A percentile compares a stretch with the other conserved stretches of the same genome.
phyloP scores from a whole-genome alignment of 1,139 yeast genomes.

The Protomyces pachydermus region DNA sequence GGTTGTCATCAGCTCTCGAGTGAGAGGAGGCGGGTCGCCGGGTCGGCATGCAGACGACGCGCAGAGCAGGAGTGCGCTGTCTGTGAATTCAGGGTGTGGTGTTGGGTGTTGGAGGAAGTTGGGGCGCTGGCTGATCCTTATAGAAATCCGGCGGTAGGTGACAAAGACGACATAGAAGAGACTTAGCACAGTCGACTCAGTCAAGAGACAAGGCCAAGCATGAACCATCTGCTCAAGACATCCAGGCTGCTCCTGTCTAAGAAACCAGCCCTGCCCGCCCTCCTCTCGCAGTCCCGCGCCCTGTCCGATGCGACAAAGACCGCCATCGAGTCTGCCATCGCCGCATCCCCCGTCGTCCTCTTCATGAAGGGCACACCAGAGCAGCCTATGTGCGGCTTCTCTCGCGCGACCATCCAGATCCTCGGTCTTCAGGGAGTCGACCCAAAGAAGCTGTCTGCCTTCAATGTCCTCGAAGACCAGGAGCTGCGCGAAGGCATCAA shows the following conservation, averaged over 20 bases:
- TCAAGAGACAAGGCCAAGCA: background rate
- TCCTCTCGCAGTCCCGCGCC: slow-evolving; percentile 9
- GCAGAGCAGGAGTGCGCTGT: no score
- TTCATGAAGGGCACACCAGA: slow-evolving; percentile 98
- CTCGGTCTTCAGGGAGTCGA: slow-evolving; percentile 97
- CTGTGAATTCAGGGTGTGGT: no score
- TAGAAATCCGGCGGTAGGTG: no score
- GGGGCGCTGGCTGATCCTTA: no score
- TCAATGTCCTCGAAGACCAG: slow-evolving; percentile 89
- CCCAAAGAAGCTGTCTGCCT: slow-evolving; percentile 93
- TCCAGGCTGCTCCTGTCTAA: background rate
- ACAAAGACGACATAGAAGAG: no score
- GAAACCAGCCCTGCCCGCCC: slow-evolving; percentile 4
- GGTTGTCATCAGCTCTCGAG: no score
- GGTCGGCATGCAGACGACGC: no score
- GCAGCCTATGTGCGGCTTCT: slow-evolving; percentile 96
- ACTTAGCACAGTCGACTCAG: no score
- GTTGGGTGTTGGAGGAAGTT: no score
- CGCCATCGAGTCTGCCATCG: slow-evolving; percentile 24
- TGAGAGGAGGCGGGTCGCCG: no score
- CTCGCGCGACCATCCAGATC: slow-evolving; percentile 87
- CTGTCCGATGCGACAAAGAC: slow-evolving; percentile 15
- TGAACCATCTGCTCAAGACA: background rate
- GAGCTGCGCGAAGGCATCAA: slow-evolving; percentile 90
- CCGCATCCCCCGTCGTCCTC: slow-evolving; percentile 65